Evolutionary conservation across 2,329 filamentous ascomycete genomes (phyloP).

Genomic region (Neurospora sp.): DNA sequence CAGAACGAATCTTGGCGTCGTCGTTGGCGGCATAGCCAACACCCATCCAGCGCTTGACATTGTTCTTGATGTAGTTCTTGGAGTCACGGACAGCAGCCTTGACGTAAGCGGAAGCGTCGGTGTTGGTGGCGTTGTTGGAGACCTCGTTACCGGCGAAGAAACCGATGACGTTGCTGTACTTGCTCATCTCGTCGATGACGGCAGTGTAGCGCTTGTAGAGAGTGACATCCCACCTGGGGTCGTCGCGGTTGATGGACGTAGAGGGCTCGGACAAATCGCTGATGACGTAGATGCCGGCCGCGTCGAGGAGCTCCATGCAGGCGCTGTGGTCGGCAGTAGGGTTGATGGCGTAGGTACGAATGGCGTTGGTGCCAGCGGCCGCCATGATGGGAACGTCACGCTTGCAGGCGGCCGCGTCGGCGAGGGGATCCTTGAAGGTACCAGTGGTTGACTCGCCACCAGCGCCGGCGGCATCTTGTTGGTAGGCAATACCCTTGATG

Average conservation of each 20-base stretch:
- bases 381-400: conserved; percentile 77
- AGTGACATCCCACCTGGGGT: conserved; percentile 66
- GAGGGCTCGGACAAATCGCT: conserved; percentile 78
- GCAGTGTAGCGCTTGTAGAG: conserved; percentile 72
- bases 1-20: conserved; percentile 68
- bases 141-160: conserved; percentile 99
- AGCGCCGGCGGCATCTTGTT: conserved; percentile 60
- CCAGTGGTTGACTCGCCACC: conserved; percentile 36
- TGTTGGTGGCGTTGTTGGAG: conserved; percentile 81
- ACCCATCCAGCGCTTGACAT: conserved; percentile 68
- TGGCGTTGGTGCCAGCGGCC: conserved; percentile 77
- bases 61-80: conserved; percentile 83
- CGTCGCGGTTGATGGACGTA: conserved; percentile 74
- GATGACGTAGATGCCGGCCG: conserved; percentile 89
- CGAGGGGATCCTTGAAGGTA: conserved; percentile 73
- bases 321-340: conserved; percentile 64
- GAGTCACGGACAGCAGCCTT: conserved; percentile 95
- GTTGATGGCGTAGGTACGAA: conserved; percentile 91
- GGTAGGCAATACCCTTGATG: conserved; percentile 92
- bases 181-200: conserved; percentile 70
- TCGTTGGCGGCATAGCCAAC: conserved; percentile 97
- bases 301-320: conserved; percentile 76
- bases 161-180: conserved; percentile 86
- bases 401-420: conserved; percentile 59
- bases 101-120: conserved; percentile 81